Base-by-base conservation (phyloP, 805 yeast genomes). In the Lipomyces spencermartinsiae region DNA sequence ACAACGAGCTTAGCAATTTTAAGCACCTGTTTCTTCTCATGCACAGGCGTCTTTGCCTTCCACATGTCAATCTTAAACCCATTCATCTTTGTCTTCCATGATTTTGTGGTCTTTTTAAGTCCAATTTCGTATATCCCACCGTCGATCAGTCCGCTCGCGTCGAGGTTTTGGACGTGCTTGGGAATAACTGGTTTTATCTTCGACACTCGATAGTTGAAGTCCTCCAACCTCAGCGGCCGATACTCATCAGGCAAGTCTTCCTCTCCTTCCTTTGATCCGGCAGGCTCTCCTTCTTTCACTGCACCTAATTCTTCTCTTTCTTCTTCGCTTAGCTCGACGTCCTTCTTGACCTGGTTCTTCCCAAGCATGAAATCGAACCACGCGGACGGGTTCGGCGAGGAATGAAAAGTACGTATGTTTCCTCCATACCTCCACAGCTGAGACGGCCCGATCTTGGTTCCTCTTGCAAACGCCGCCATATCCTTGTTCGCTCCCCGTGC, bases 71-170 rank as follows among this genome's bases (percentile, higher is more conserved):
- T 37, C 49, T 56, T 54, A 25, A 67, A 61, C 8, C 59, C 63
- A 22, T 63, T 61, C 60, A 57, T 29, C 37, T 49, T 31, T 9
- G 35, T 4, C 22, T 55, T 43, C 65, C 62, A 58, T 22, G 49
- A 49, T 16, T 34, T 43, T 33, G 22, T 35, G 19, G 31, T 14
- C 37, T 25, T 49, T 53, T 64, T 35, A 57, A 65, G 57, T 33
- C 71, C 71, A 29, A 69, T 65, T 51, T 67, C 71, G 55, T 34
- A 19, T 35, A 67, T 35, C 49, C 31, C 25, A 10, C 46, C 56
- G 16, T 58, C 56, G 10, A n/a, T 12, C 56, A 53, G 56, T 22
- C 56, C 56, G 8, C 34, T 25, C 29, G 33, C 29, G 10, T 53
- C 56, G 56, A 53, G 34, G 9, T 53, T 53, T 25, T 31, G 31